A percentile compares a stretch with the other conserved stretches of the same genome.
phyloP scores from a whole-genome alignment of 1,284 basidiomycete genomes.

The Pascua sp. region DNA sequence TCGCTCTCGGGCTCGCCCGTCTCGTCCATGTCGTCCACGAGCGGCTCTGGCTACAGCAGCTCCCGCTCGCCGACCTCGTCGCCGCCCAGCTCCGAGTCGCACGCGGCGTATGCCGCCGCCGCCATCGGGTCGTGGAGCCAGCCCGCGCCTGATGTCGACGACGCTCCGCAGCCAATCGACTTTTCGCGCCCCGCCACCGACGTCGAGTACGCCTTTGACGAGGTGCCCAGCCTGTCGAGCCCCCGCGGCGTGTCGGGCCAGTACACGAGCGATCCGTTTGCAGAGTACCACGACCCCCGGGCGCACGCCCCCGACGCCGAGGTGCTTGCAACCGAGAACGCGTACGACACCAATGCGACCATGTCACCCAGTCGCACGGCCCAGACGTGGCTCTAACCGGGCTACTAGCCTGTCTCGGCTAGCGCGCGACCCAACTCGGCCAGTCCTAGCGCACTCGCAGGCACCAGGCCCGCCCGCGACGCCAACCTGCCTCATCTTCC shows the following conservation, averaged over 20 bases:
- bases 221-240: neutral
- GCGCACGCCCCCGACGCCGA: neutral
- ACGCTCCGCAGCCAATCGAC: constrained; percentile 13
- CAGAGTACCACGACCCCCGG: constrained; percentile 27
- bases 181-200: neutral
- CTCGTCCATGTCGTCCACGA: neutral
- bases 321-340: no score
- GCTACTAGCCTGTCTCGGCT: no score
- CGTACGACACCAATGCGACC: no score
- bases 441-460: no score
- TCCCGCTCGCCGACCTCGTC: constrained; percentile 1
- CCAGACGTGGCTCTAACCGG: no score
- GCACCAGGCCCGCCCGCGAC: no score
- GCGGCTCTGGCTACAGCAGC: neutral
- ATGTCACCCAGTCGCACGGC: no score
- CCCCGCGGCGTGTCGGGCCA: constrained; percentile 19
- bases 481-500: no score
- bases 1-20: neutral
- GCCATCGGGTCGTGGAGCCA: constrained; percentile 33
- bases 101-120: constrained; percentile 6
- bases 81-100: neutral
- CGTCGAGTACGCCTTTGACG: neutral
- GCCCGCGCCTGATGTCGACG: constrained; percentile 27
- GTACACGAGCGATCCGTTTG: constrained; percentile 35
- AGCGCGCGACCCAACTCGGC: no score